Conservation (phyloP, 2,329 filamentous ascomycete species). For the Coniochaeta sp. region DNA sequence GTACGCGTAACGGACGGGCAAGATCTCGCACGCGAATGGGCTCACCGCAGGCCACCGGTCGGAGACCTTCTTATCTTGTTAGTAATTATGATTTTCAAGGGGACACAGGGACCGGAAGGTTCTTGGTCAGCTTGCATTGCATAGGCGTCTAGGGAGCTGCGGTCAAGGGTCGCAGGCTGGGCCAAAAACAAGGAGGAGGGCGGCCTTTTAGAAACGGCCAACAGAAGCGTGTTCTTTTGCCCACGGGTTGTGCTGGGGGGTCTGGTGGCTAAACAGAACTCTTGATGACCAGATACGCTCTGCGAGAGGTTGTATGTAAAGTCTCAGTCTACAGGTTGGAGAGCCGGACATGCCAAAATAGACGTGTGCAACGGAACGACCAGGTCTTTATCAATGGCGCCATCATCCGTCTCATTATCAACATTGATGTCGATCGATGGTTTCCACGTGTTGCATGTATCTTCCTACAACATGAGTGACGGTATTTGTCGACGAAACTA, state of each 20-base stretch:
- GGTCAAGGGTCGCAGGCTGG: constrained; percentile 3
- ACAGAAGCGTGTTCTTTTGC: neutral
- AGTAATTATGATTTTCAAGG: constrained; percentile 10
- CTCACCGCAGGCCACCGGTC: constrained; percentile 8
- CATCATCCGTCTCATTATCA: neutral
- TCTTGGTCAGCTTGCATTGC: constrained; percentile 6
- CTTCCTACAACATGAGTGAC: neutral
- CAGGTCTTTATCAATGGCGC: constrained; percentile 1
- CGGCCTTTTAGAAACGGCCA: neutral
- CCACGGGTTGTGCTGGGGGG: neutral
- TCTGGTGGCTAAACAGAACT: neutral
- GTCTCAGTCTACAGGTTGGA: neutral
- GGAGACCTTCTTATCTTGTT: constrained; percentile 4
- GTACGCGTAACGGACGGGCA: constrained; percentile 40
- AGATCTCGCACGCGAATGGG: constrained; percentile 44
- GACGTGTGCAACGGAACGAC: neutral
- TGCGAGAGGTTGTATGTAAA: neutral
- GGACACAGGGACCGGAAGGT: constrained; percentile 8
- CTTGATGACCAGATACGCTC: constrained; percentile 1
- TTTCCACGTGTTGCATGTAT: neutral
- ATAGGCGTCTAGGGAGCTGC: constrained; percentile 4
- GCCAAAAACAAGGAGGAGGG: neutral
- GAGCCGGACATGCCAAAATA: neutral
- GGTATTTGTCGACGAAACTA: neutral
- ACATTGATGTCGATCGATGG: neutral